These are phyloP conservation scores for Boletus fagicola DNA, from an alignment of 768 basidiomycete species.

Conservation along the genomic window DNA sequence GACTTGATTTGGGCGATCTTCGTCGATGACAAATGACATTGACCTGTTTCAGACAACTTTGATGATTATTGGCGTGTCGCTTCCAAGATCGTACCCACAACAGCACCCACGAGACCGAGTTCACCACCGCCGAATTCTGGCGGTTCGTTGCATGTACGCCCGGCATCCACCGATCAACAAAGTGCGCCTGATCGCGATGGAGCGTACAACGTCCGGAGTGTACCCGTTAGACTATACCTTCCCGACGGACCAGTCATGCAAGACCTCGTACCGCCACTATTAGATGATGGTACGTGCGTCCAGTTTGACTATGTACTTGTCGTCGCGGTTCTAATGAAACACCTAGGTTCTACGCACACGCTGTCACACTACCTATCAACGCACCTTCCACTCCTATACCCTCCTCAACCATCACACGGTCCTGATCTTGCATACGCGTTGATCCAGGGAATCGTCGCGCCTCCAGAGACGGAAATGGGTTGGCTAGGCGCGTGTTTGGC, in stretches of 20 bases:
- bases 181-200: constrained; percentile 67
- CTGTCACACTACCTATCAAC: constrained; percentile 65
- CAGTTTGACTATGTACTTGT: neutral
- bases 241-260: constrained; percentile 90
- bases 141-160: constrained; percentile 62
- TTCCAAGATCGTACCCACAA: constrained; percentile 87
- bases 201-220: constrained; percentile 81
- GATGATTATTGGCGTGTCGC: constrained; percentile 95
- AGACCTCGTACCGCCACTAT: constrained; percentile 78
- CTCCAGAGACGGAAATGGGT: constrained; percentile 84
- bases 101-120: constrained; percentile 55
- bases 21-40: constrained; percentile 12
- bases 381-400: constrained; percentile 81
- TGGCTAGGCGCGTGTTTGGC: constrained; percentile 93
- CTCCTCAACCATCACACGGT: constrained; percentile 40
- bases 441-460: constrained; percentile 81
- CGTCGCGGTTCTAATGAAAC: constrained; percentile 6
- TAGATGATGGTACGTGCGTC: constrained; percentile 65
- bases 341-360: constrained; percentile 69
- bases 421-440: constrained; percentile 70
- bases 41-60: constrained; percentile 72
- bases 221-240: constrained; percentile 87
- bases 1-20: constrained; percentile 18
- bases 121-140: constrained; percentile 53
- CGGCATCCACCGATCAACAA: constrained; percentile 60